Conservation (phyloP, 2,329 filamentous ascomycete genomes). For the Hirsutella thompsonii region DNA sequence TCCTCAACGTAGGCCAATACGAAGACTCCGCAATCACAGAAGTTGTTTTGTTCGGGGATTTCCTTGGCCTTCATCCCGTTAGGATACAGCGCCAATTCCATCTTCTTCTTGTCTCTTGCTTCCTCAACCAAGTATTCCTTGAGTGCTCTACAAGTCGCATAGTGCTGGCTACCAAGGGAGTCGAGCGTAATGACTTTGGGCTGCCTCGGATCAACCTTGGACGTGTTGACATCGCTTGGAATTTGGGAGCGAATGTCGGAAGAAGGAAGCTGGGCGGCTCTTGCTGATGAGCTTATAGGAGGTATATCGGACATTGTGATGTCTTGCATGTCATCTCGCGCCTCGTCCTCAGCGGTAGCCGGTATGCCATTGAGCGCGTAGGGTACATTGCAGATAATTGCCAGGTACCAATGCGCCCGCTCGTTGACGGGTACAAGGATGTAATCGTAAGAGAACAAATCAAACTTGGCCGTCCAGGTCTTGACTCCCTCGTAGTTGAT, state of each 20-base stretch:
- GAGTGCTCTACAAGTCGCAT: constrained; percentile 50
- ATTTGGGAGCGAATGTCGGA: constrained; percentile 5
- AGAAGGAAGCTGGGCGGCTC: neutral
- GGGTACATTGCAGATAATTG: constrained; percentile 82
- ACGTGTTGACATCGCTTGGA: constrained; percentile 7
- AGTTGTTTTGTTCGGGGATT: constrained; percentile 73
- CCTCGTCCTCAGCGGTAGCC: constrained; percentile 5
- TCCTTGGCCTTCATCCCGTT: constrained; percentile 54
- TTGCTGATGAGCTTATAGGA: constrained; percentile 1
- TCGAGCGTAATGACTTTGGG: constrained; percentile 78
- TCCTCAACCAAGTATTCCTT: constrained; percentile 70
- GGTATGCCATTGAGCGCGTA: constrained; percentile 32
- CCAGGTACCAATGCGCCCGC: constrained; percentile 80
- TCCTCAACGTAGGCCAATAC: constrained; percentile 73
- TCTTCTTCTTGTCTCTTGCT: constrained; percentile 45
- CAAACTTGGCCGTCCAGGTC: constrained; percentile 75
- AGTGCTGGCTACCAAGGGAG: constrained; percentile 58
- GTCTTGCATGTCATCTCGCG: constrained; percentile 3
- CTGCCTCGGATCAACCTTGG: constrained; percentile 29
- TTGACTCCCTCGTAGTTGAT: constrained; percentile 81
- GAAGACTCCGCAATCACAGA: constrained; percentile 81
- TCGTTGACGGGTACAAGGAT: constrained; percentile 90
- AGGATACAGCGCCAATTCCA: constrained; percentile 23
- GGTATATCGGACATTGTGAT: neutral
- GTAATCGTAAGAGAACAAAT: constrained; percentile 78